Conservation (phyloP, 257 asterid species). For the Nemophila menziesii region DNA sequence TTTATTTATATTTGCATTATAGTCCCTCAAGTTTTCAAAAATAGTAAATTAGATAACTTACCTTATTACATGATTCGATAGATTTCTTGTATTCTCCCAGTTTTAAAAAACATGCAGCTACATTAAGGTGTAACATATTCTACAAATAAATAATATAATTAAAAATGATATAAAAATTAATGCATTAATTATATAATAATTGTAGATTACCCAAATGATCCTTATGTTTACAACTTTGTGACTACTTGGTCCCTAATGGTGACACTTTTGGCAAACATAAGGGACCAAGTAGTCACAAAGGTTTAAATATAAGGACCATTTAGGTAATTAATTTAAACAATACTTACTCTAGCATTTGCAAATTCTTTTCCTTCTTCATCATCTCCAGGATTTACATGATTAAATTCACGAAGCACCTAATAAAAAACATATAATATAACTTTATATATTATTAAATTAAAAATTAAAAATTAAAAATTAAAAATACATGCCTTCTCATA, state of each 20-base stretch:
- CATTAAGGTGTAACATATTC: slow-evolving; percentile 86
- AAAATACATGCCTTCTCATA: slow-evolving; percentile 68
- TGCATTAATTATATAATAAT: too few relatives aligned
- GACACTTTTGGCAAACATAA: too few relatives aligned
- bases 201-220: too few relatives aligned
- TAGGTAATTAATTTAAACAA: too few relatives aligned
- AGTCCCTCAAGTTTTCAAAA: slow-evolving; percentile 3
- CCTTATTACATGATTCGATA: slow-evolving; percentile 91
- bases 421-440: slow-evolving; percentile 9
- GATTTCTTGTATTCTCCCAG: slow-evolving; percentile 80
- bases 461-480: slow-evolving; percentile 10
- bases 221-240: too few relatives aligned
- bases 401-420: slow-evolving; percentile 95
- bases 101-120: slow-evolving; percentile 94
- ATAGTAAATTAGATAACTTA: slow-evolving; percentile 14
- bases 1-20: slow-evolving; percentile 1
- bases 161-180: too few relatives aligned
- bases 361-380: slow-evolving; percentile 97
- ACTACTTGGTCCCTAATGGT: too few relatives aligned
- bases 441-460: neutral
- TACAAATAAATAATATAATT: slow-evolving; percentile 28
- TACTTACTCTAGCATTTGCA: slow-evolving; percentile 69
- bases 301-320: neutral
- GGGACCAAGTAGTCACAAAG: too few relatives aligned
- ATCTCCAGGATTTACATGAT: slow-evolving; percentile 94